A percentile compares a stretch with the other conserved stretches of the same genome.
Evolutionary conservation across 768 basidiomycete species (phyloP).

Genomic region (Rhodosporidiobolus odoratus): DNA sequence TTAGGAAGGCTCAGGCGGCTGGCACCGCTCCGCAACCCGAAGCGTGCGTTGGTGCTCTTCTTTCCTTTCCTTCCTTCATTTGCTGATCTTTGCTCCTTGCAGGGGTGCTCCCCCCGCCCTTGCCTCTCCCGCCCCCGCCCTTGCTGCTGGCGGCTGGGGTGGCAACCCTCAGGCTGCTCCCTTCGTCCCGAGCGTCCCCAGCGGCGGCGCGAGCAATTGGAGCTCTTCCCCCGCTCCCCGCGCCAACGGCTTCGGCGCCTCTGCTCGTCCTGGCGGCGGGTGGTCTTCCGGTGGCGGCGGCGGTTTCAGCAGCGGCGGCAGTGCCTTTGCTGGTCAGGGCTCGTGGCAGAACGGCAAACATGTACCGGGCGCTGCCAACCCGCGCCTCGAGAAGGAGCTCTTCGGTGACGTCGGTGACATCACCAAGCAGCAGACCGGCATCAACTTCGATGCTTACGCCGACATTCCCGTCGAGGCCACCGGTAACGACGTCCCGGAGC

Average conservation of each 20-base stretch:
- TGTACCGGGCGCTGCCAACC: slow-evolving; percentile 72
- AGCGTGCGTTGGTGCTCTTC: not conserved
- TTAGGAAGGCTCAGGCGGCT: slow-evolving; percentile 24
- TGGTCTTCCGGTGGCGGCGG: not conserved
- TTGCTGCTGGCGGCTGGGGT: slow-evolving; percentile 1
- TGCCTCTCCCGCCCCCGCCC: not conserved
- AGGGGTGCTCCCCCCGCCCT: not conserved
- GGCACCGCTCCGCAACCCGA: slow-evolving; percentile 8
- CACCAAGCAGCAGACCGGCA: slow-evolving; percentile 86
- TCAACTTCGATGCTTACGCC: slow-evolving; percentile 99
- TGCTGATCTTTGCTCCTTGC: not conserved
- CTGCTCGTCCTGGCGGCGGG: slow-evolving; percentile 1
- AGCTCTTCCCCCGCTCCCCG: slow-evolving; percentile 18
- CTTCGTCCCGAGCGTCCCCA: slow-evolving; percentile 20
- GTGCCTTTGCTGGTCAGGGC: slow-evolving; percentile 56
- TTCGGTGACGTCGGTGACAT: slow-evolving; percentile 83
- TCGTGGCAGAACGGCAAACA: slow-evolving; percentile 87
- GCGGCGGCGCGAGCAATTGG: slow-evolving; percentile 7
- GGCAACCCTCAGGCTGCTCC: slow-evolving; percentile 23
- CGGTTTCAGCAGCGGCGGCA: slow-evolving; percentile 15
- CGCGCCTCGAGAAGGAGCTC: slow-evolving; percentile 88
- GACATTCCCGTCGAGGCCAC: slow-evolving; percentile 99
- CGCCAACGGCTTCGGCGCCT: slow-evolving; percentile 10
- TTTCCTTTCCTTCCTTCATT: not conserved
- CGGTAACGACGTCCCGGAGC: slow-evolving; percentile 93